Percentiles rank a stretch among this genome's conserved stretches.
Conservation (phyloP, 225 moss, liverwort and hornwort genomes). For the Takakia lepidozioides region DNA sequence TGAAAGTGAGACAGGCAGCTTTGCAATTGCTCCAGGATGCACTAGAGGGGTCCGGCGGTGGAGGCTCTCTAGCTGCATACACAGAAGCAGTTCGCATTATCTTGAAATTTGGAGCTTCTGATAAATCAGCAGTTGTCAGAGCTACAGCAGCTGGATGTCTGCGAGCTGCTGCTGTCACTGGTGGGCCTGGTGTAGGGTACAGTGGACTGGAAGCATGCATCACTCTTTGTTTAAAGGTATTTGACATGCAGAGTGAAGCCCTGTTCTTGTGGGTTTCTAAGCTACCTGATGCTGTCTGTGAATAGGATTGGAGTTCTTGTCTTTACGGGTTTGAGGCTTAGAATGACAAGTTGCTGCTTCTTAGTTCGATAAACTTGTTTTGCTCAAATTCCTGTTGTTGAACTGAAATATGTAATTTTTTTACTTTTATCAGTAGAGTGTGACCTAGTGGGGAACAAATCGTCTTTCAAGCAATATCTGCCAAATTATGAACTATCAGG, state of each 20-base stretch:
- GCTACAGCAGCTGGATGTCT: conserved; percentile 90
- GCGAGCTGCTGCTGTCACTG: conserved; percentile 69
- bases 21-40: conserved; percentile 89
- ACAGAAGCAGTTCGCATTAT: conserved; percentile 84
- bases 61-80: conserved; percentile 69
- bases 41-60: conserved; percentile 86
- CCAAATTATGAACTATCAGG: too few species aligned
- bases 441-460: too few species aligned
- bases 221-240: conserved; percentile 81
- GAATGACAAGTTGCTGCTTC: too few species aligned
- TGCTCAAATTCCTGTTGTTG: too few species aligned
- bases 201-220: conserved; percentile 83
- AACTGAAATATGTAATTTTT: too few species aligned
- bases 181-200: conserved; percentile 79
- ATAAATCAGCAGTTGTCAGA: conserved; percentile 77
- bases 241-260: too few species aligned
- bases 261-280: neutral
- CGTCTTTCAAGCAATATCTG: too few species aligned
- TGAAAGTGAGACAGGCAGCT: conserved; percentile 73
- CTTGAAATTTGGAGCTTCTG: conserved; percentile 65
- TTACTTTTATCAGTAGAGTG: too few species aligned
- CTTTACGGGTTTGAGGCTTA: too few species aligned
- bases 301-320: too few species aligned
- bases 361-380: too few species aligned
- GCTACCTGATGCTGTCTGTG: too few species aligned